These are phyloP conservation scores for Kwoniella europaea DNA, from an alignment of 768 basidiomycete species.

Conservation along the genomic window DNA sequence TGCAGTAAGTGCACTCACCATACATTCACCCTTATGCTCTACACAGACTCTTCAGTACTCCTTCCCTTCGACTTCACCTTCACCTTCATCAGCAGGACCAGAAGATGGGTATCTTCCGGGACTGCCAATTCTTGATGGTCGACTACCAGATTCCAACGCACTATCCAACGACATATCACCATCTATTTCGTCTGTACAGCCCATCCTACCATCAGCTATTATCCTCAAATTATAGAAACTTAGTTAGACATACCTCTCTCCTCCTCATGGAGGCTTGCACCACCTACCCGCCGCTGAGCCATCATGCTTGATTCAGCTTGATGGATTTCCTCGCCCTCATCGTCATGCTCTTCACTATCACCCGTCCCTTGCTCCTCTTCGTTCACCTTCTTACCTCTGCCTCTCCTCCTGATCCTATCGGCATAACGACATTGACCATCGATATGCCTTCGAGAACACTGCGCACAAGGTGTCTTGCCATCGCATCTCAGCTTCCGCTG, in stretches of 20 bases:
- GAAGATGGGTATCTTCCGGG: not conserved
- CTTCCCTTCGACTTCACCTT: not conserved
- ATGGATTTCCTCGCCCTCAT: not conserved
- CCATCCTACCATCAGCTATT: not conserved
- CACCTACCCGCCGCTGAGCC: conserved; percentile 2
- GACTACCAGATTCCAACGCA: not conserved
- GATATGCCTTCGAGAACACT: conserved; percentile 29
- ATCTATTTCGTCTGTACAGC: not conserved
- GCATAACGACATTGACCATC: conserved; percentile 37
- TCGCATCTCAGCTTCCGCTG: conserved; percentile 46
- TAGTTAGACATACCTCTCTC: not conserved
- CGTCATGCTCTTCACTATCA: conserved; percentile 5
- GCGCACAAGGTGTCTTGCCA: conserved; percentile 37
- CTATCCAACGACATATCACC: conserved; percentile 1
- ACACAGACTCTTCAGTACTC: not conserved
- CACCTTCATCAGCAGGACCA: not conserved
- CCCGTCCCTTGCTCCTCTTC: conserved; percentile 7
- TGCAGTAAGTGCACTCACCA: not conserved
- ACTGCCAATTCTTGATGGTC: not conserved
- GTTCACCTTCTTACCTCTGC: conserved; percentile 37
- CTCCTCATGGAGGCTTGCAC: not conserved
- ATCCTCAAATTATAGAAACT: not conserved
- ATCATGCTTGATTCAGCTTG: not conserved
- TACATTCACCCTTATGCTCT: not conserved
- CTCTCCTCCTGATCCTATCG: conserved; percentile 30